Percentiles rank a stretch among this genome's conserved stretches.
Conservation (phyloP, 805 yeast species). For the Candida sakaeoensis region DNA sequence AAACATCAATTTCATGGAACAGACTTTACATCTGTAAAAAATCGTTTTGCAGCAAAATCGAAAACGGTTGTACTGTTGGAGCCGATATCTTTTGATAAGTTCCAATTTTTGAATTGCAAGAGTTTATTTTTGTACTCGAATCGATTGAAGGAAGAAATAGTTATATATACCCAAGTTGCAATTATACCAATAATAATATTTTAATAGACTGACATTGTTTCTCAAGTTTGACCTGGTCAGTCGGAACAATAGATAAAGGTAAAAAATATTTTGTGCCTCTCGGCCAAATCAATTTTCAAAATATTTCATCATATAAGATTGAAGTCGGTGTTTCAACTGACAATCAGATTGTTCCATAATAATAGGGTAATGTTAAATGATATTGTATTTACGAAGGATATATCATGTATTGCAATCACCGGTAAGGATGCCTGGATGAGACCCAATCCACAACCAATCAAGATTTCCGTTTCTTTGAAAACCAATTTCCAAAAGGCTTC, state of each 20-base stretch:
- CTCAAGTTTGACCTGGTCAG: no score
- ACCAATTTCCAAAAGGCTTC: constrained; percentile 76
- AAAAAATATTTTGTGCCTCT: background rate
- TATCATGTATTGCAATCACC: constrained; percentile 58
- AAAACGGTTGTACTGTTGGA: no score
- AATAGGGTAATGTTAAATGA: constrained; percentile 23
- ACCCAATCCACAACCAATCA: constrained; percentile 62
- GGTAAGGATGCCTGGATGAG: constrained; percentile 78
- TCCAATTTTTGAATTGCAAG: no score
- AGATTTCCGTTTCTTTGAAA: constrained; percentile 52
- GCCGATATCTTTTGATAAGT: no score
- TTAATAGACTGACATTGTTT: no score
- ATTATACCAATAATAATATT: no score
- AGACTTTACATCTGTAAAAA: no score
- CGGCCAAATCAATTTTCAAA: background rate
- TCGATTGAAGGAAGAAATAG: no score
- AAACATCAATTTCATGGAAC: no score
- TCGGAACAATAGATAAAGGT: background rate
- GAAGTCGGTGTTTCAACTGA: constrained; percentile 4
- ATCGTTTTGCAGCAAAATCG: no score
- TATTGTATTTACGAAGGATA: constrained; percentile 48
- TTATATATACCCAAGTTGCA: no score
- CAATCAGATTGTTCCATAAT: constrained; percentile 13
- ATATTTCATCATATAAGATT: background rate
- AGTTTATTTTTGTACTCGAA: no score